Percentiles rank a stretch among this genome's conserved stretches.
Evolutionary conservation across 2,329 filamentous ascomycete species (phyloP).

Genomic region (Fusarium verticillioides): DNA sequence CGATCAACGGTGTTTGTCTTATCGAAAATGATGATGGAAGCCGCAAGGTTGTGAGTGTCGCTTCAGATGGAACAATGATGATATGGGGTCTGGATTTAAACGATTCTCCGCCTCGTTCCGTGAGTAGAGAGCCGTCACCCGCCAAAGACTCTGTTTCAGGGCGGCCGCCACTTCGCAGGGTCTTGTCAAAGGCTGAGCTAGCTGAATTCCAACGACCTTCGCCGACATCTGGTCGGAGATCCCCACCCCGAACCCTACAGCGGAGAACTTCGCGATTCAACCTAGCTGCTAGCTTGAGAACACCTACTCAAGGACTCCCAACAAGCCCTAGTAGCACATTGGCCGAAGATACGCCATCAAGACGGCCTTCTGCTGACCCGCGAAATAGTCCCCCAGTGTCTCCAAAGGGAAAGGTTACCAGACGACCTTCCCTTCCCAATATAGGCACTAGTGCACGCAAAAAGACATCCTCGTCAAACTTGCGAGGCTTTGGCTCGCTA

Average conservation of each 20-base stretch:
- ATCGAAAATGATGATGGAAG: constrained; percentile 68
- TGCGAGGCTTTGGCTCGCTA: constrained; percentile 65
- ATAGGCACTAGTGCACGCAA: constrained; percentile 59
- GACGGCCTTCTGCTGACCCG: constrained; percentile 58
- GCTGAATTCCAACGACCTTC: constrained; percentile 77
- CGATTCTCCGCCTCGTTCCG: constrained; percentile 54
- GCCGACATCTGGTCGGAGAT: constrained; percentile 60
- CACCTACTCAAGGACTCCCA: constrained; percentile 54
- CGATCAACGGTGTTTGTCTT: constrained; percentile 85
- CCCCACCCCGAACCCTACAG: constrained; percentile 65
- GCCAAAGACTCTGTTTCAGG: constrained; percentile 63
- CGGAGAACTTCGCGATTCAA: constrained; percentile 66
- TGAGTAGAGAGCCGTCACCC: constrained; percentile 65
- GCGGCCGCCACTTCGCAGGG: constrained; percentile 81
- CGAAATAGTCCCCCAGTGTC: constrained; percentile 62
- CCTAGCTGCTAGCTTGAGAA: constrained; percentile 51
- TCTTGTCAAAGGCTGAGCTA: constrained; percentile 88
- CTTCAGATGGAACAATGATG: constrained; percentile 85
- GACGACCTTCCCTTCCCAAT: constrained; percentile 66
- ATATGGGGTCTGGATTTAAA: constrained; percentile 73
- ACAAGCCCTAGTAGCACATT: constrained; percentile 55
- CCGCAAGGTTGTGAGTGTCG: constrained; percentile 76
- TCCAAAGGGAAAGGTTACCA: constrained; percentile 59
- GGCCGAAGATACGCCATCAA: constrained; percentile 58
- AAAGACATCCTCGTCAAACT: constrained; percentile 59